Evolutionary conservation across 164 flowering plant species (phyloP).

Genomic region (Kingdonia uniflora): DNA sequence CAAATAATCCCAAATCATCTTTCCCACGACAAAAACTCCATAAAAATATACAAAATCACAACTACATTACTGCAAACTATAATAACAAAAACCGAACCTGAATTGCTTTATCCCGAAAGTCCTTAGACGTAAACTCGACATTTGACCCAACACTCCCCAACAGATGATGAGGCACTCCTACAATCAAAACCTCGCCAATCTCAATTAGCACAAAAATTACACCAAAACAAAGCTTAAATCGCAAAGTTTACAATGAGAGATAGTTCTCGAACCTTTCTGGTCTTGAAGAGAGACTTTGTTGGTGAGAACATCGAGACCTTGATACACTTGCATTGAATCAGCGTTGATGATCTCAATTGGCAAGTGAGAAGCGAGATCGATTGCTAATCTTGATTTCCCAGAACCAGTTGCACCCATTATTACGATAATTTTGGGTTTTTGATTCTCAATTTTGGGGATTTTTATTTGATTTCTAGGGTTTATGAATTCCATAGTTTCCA

Average conservation of each 20-base stretch:
- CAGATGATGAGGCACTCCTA: slow-evolving; percentile 90
- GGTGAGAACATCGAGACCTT: slow-evolving; percentile 84
- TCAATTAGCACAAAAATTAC: background rate
- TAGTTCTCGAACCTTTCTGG: slow-evolving; percentile 42
- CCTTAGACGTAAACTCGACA: slow-evolving; percentile 74
- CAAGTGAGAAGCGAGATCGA: slow-evolving; percentile 75
- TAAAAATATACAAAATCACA: no score
- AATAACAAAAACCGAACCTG: background rate
- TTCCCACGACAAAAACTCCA: no score
- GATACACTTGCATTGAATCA: slow-evolving; percentile 92
- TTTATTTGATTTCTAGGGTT: slow-evolving; percentile 1
- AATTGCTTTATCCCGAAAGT: slow-evolving; percentile 64
- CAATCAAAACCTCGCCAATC: background rate
- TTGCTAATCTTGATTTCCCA: slow-evolving; percentile 76
- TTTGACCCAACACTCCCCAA: slow-evolving; percentile 67
- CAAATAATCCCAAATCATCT: no score
- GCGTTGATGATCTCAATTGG: slow-evolving; percentile 86
- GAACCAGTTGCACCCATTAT: slow-evolving; percentile 88
- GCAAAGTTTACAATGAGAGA: slow-evolving; percentile 2
- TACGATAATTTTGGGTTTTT: slow-evolving; percentile 57
- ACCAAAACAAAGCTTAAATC: background rate
- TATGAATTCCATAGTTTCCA: background rate
- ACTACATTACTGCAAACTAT: no score
- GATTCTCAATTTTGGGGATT: slow-evolving; percentile 13
- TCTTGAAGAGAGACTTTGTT: slow-evolving; percentile 70